phyloP scores from a whole-genome alignment of 2,329 filamentous ascomycete species.

The Myriosclerotinia scirpicola region DNA sequence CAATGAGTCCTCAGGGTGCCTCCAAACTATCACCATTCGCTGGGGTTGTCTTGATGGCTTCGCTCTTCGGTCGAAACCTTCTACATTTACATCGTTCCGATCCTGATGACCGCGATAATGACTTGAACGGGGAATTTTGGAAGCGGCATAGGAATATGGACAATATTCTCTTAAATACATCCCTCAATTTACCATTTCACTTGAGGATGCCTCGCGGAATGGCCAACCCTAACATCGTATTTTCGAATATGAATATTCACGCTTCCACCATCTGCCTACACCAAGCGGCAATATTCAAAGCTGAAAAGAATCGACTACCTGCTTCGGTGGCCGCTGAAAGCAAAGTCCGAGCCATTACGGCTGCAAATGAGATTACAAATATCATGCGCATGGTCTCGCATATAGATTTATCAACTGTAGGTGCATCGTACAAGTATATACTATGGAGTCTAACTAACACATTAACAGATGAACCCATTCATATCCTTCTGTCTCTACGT shows the following conservation, averaged over 20 bases:
- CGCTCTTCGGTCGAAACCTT: slow-evolving; percentile 86
- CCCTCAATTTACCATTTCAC: slow-evolving; percentile 75
- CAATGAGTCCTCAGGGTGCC: slow-evolving; percentile 70
- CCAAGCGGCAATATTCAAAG: slow-evolving; percentile 96
- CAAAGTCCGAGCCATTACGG: slow-evolving; percentile 88
- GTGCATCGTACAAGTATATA: slow-evolving; percentile 39
- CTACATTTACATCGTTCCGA: slow-evolving; percentile 87
- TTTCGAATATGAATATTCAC: slow-evolving; percentile 95
- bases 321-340: slow-evolving; percentile 80
- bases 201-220: slow-evolving; percentile 78
- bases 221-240: slow-evolving; percentile 79
- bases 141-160: slow-evolving; percentile 87
- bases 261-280: slow-evolving; percentile 97
- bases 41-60: slow-evolving; percentile 80
- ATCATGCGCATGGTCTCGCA: slow-evolving; percentile 96
- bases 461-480: slow-evolving; percentile 85
- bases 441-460: slow-evolving; percentile 11
- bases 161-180: slow-evolving; percentile 84
- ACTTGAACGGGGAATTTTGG: slow-evolving; percentile 94
- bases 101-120: slow-evolving; percentile 75
- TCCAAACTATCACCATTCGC: slow-evolving; percentile 74
- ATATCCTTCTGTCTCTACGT: slow-evolving; percentile 95
- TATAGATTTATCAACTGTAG: slow-evolving; percentile 77
- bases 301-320: slow-evolving; percentile 81
- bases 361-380: slow-evolving; percentile 88